Base-by-base conservation (phyloP, 2,329 filamentous ascomycete genomes). In the Stenocarpella maydis region DNA sequence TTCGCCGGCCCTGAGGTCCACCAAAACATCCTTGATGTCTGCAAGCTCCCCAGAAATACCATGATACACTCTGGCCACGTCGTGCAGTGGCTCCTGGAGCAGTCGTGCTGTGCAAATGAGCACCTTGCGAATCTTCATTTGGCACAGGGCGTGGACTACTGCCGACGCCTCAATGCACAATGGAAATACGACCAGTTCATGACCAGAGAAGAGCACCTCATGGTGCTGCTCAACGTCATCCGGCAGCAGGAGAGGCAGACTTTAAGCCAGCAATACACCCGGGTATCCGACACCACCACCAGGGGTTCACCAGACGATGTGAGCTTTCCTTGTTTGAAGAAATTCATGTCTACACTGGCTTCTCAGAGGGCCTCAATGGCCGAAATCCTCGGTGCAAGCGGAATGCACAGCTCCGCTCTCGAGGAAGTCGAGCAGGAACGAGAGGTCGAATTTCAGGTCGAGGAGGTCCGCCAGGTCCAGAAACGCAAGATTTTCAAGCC, bases 101-200 rank as follows among this genome's bases (percentile, higher is more conserved):
- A 91, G 66, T 91, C 89, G 0, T 92, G 90, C 69, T 77, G 80
- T 9, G 82, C 79, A 0, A 90, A 88, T 24, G 87, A 90, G 69
- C 85, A 90, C 39, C 75, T 91, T 0, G 85, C 87, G 58, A 81
- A 85, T 0, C 79, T 92, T 0, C 89, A 90, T 71, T 80, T 84
- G 3, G 81, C 88, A 0, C 90, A 92, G 74, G 89, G 90, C 0
- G 76, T 80, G 0, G 87, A 91, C 70, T 92, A 88, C 71, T 88
- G 88, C 69, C 82, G 82, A 0, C 84, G 89, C 1, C 82, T 79
- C 0, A 81, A 91, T 63, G 86, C 87, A 0, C 75, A 79, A 0
- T 73, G 80, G 26, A 77, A 82, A 1, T 76, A 87, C 69, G 75
- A 81, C 0, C 72, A 83, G 0, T 85, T 82, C 19, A 72, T 88